Conservation (phyloP, 805 yeast species). For the Candida ficus region DNA sequence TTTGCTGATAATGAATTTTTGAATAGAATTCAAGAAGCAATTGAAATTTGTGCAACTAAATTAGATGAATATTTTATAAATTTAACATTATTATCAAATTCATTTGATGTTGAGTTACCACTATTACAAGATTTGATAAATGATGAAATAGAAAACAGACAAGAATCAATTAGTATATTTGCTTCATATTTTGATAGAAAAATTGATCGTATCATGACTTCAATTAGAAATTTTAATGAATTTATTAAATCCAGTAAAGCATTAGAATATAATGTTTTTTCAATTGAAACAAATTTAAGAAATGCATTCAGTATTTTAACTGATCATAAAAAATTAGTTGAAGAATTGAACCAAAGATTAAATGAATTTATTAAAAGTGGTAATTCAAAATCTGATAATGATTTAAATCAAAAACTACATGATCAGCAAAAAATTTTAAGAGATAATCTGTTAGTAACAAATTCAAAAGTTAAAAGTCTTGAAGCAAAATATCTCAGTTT, state of each 20-base stretch:
- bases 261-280: background rate
- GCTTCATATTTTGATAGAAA: constrained; percentile 8
- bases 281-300: background rate
- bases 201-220: constrained; percentile 1
- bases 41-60: background rate
- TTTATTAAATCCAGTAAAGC: background rate
- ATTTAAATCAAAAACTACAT: background rate
- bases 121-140: background rate
- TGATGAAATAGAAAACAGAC: constrained; percentile 5
- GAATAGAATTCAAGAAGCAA: background rate
- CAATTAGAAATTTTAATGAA: background rate
- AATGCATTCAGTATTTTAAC: background rate
- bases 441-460: background rate
- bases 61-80: background rate
- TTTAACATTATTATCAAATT: background rate
- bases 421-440: no score
- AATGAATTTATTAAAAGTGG: background rate
- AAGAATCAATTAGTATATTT: constrained; percentile 8
- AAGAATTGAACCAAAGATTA: background rate
- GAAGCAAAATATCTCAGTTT: no score
- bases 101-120: constrained; percentile 1
- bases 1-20: background rate
- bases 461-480: background rate
- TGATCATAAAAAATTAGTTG: background rate
- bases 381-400: background rate